Evolutionary conservation across 768 basidiomycete genomes (phyloP).

Genomic region (Lactarius deliciosus): DNA sequence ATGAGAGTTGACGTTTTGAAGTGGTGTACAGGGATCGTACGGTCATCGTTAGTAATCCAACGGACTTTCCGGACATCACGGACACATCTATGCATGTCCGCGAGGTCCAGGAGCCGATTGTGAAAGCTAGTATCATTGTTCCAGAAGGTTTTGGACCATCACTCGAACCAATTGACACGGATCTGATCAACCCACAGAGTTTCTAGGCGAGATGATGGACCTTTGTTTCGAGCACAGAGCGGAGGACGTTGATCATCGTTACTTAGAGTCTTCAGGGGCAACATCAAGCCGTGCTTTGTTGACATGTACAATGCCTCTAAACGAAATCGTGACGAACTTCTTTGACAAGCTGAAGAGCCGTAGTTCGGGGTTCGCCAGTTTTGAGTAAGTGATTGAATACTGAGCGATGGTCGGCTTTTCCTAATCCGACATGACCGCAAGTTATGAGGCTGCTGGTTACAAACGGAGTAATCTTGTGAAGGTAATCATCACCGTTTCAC

Average conservation of each 20-base stretch:
- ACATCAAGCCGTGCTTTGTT: conserved; percentile 71
- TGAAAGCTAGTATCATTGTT: conserved; percentile 90
- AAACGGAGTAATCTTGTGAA: conserved; percentile 77
- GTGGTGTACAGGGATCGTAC: conserved; percentile 69
- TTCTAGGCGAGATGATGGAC: conserved; percentile 95
- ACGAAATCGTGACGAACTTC: conserved; percentile 93
- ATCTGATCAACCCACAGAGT: conserved; percentile 49
- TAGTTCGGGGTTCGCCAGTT: conserved; percentile 88
- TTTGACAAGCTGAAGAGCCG: conserved; percentile 93
- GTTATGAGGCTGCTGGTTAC: conserved; percentile 95
- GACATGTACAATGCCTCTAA: conserved; percentile 81
- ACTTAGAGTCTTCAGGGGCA: conserved; percentile 62
- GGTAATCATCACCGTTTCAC: conserved; percentile 42
- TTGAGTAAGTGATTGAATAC: conserved; percentile 60
- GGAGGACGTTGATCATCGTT: conserved; percentile 77
- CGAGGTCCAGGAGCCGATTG: conserved; percentile 88
- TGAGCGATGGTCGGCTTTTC: neutral
- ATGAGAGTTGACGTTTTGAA: conserved; percentile 36
- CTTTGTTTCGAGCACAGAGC: conserved; percentile 86
- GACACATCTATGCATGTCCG: conserved; percentile 59
- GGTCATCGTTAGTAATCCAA: conserved; percentile 82
- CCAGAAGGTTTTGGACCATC: conserved; percentile 65
- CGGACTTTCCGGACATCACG: conserved; percentile 85
- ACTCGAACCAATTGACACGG: neutral
- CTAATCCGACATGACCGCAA: conserved; percentile 35